Base-by-base conservation (phyloP, 768 basidiomycete genomes). In the Pleurotus eryngii region DNA sequence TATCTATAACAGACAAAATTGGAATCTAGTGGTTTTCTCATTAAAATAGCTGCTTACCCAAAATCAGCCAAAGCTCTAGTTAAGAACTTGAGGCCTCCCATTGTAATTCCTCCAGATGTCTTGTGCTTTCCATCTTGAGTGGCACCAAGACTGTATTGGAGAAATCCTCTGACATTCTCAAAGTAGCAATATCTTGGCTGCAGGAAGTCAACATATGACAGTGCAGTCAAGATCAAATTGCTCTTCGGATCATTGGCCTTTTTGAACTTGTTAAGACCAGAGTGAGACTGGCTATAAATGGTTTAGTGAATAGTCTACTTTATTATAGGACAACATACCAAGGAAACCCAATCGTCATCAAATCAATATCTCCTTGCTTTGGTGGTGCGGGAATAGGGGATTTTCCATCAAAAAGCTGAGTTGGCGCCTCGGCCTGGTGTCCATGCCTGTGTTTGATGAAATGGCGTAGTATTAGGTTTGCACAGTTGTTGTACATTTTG, bases 51-150 rank as follows among this genome's bases (percentile, higher is more conserved):
- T 1, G 60, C 74, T 53, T 67, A 91, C 90, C 78, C 78, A 81
- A 94, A 82, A 27, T 84, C 81, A 3, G 85, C 63, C 59, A 93
- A 64, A 0, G 83, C 81, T 3, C 84, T 72, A 0, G 83, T 65
- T 17, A 91, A 64, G 15, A 92, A 76, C 66, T 90, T 92, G 1
- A 92, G 64, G 0, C 88, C 88, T 5, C 92, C 91, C 78, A 82
- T 82, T n/a, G 79, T 73, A 39, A 90, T 81, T 0, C 87, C 89
- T 11, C 87, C 88, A 45, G 74, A 76, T 0, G 85, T 74, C n/a
- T 71, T 64, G 67, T 88, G 70, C 27, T 61, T 59, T 11, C 70
- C 68, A 8, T 64, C 70, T 60, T 81, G 79, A 3, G 54, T 66
- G 0, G 76, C 71, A 58, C 75, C 73, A 4, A 84, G 70, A 6